Percentiles rank a stretch among this genome's conserved stretches.
Conservation (phyloP, 345 rosid species). For the Pistacia atlantica region DNA sequence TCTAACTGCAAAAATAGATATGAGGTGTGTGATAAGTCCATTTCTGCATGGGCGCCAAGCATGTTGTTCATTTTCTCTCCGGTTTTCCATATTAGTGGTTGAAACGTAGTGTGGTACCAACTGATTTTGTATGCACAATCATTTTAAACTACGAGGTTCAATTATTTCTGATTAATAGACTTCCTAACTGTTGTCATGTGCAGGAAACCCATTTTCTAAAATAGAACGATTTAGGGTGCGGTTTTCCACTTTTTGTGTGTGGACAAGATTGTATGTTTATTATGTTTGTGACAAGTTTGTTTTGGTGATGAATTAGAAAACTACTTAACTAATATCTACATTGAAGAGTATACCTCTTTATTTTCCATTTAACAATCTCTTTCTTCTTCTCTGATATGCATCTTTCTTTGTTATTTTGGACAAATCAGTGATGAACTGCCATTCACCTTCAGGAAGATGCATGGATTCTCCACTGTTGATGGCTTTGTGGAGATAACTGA, state of each 20-base stretch:
- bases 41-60: neutral
- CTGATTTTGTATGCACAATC: too few relatives aligned
- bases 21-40: neutral
- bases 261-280: neutral
- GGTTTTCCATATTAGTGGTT: neutral
- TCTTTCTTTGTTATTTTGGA: conserved; percentile 18
- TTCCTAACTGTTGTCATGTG: neutral
- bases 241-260: neutral
- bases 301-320: neutral
- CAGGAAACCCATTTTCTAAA: neutral
- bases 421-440: conserved; percentile 55
- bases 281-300: neutral
- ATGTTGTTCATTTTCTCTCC: neutral
- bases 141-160: too few relatives aligned
- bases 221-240: neutral
- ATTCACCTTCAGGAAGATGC: conserved; percentile 64
- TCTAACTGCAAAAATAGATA: neutral
- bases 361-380: neutral
- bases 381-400: conserved; percentile 15
- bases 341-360: neutral
- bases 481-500: conserved; percentile 94
- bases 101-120: too few relatives aligned
- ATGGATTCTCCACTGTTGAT: conserved; percentile 86
- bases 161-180: too few relatives aligned
- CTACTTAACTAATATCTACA: neutral